A percentile compares a stretch with the other conserved stretches of the same genome.
phyloP scores from a whole-genome alignment of 31 red algal genomes.

The Odonthalia washingtoniensis region DNA sequence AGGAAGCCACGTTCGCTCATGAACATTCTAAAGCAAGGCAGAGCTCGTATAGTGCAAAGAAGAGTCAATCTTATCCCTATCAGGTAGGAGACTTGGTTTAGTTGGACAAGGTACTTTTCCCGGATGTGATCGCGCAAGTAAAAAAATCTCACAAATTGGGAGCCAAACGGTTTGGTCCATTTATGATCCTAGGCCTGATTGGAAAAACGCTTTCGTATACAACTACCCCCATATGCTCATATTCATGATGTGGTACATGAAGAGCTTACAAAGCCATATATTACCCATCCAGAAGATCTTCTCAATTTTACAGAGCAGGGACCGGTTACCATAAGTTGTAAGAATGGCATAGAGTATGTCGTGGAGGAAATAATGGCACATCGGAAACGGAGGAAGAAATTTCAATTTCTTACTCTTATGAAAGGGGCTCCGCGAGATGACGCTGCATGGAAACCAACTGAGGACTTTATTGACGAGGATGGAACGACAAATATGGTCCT shows the following conservation, averaged over 20 bases:
- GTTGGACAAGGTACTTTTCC: not conserved
- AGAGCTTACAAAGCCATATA: not conserved
- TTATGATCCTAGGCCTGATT: not conserved
- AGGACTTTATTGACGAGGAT: constrained; percentile 17
- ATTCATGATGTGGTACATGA: not conserved
- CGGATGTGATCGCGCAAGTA: not conserved
- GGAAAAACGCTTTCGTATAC: not conserved
- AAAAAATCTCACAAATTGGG: not conserved
- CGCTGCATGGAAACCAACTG: constrained; percentile 31
- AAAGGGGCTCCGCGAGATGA: constrained; percentile 27
- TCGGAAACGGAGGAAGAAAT: not conserved
- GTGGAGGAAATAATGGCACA: not conserved
- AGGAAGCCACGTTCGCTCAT: not conserved
- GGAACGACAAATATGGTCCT: not conserved
- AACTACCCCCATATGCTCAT: not conserved
- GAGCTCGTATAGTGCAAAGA: not conserved
- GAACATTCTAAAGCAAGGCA: not conserved
- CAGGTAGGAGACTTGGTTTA: not conserved
- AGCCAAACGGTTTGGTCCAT: not conserved
- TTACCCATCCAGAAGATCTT: not conserved
- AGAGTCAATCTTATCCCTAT: not conserved
- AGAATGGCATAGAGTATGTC: not conserved
- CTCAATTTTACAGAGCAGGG: not conserved
- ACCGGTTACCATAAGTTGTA: not conserved
- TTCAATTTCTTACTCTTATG: not conserved